phyloP scores from a whole-genome alignment of 352 stramenopile species.

The Lagenidium giganteum region DNA sequence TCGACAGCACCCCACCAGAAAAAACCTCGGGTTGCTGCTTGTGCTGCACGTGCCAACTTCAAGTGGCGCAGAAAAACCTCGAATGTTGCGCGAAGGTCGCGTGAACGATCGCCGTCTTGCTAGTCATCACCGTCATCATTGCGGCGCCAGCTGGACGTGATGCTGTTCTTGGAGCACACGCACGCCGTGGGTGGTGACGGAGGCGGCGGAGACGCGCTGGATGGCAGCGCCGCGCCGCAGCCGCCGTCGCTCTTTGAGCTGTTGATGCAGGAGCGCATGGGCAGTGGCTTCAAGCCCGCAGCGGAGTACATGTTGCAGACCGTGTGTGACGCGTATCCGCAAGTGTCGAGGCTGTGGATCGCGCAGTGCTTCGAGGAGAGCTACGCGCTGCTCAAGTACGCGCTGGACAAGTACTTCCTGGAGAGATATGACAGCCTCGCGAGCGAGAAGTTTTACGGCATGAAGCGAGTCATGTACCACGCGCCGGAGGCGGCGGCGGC shows the following conservation, averaged over 20 bases:
- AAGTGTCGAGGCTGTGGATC: conserved; percentile 38
- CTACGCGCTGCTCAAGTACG: conserved; percentile 59
- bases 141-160: conserved; percentile 12
- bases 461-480: conserved; percentile 71
- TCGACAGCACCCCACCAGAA: neutral
- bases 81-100: neutral
- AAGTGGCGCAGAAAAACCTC: neutral
- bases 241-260: conserved; percentile 80
- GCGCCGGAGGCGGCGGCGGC: conserved; percentile 2
- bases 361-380: conserved; percentile 75
- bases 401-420: conserved; percentile 71
- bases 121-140: neutral
- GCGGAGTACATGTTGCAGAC: conserved; percentile 70
- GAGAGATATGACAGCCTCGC: conserved; percentile 66
- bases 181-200: conserved; percentile 22
- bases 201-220: conserved; percentile 1
- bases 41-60: neutral
- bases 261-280: conserved; percentile 85
- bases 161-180: conserved; percentile 81
- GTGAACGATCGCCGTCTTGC: neutral
- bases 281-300: conserved; percentile 64
- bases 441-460: conserved; percentile 84
- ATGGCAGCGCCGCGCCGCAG: conserved; percentile 5
- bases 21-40: conserved; percentile 1
- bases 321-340: conserved; percentile 71